These are phyloP conservation scores for Forsythia viridissima DNA, from an alignment of 257 asterid genomes.

Conservation along the genomic window DNA sequence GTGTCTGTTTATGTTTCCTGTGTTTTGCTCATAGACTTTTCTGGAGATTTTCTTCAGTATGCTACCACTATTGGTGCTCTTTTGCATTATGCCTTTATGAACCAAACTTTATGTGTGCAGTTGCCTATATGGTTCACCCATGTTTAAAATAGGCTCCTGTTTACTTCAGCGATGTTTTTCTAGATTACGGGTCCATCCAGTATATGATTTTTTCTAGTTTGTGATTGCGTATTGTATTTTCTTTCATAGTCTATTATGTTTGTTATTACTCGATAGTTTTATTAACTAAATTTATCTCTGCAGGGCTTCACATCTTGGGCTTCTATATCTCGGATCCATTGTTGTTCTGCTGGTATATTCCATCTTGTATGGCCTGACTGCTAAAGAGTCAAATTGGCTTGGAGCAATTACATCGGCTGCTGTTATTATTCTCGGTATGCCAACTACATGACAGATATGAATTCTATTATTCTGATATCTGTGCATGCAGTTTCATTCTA, in stretches of 20 bases:
- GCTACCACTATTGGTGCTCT: not conserved
- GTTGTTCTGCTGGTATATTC: constrained; percentile 88
- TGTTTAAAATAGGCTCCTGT: not conserved
- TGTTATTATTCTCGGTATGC: constrained; percentile 88
- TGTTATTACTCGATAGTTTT: constrained; percentile 11
- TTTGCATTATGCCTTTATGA: not conserved
- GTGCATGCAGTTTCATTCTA: constrained; percentile 8
- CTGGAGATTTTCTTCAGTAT: not conserved
- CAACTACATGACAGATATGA: constrained; percentile 7
- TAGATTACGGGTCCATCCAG: not conserved
- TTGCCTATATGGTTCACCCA: not conserved
- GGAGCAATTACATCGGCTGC: constrained; percentile 98
- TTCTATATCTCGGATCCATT: constrained; percentile 91
- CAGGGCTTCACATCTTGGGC: constrained; percentile 98
- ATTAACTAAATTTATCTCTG: constrained; percentile 27
- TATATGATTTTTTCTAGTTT: not conserved
- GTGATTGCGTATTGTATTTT: constrained; percentile 4
- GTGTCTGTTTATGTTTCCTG: constrained; percentile 6
- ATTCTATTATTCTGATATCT: constrained; percentile 18
- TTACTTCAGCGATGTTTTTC: not conserved
- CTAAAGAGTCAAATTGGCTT: constrained; percentile 98
- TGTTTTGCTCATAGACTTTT: not conserved
- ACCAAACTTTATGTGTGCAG: not conserved
- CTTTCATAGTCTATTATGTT: not conserved
- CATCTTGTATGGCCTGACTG: constrained; percentile 92